phyloP scores from a whole-genome alignment of 495 filamentous ascomycete genomes.

The Podospora sp. region DNA sequence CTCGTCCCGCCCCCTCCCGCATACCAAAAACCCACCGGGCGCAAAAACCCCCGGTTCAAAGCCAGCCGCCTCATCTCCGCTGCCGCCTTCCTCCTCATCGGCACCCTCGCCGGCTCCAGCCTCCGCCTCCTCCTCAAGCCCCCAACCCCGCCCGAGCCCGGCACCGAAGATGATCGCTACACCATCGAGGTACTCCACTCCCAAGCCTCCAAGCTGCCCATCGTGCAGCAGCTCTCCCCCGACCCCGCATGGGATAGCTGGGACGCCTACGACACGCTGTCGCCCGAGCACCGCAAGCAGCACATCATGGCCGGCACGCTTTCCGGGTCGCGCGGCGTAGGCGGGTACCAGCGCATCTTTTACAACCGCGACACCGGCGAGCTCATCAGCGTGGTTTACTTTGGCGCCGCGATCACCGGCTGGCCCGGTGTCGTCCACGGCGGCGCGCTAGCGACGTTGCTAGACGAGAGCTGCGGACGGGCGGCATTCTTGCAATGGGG shows the following conservation, averaged over 20 bases:
- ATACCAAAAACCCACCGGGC: neutral
- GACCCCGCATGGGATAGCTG: slow-evolving; percentile 57
- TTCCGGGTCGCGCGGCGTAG: slow-evolving; percentile 45
- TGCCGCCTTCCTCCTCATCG: slow-evolving; percentile 43
- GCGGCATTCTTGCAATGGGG: slow-evolving; percentile 52
- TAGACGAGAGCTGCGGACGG: slow-evolving; percentile 67
- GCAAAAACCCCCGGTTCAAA: neutral
- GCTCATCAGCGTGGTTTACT: slow-evolving; percentile 57
- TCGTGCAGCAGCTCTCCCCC: slow-evolving; percentile 55
- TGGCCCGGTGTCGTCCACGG: slow-evolving; percentile 82
- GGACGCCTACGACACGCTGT: slow-evolving; percentile 58
- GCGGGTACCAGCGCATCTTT: slow-evolving; percentile 54
- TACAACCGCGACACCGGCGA: slow-evolving; percentile 45
- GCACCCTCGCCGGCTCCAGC: slow-evolving; percentile 37
- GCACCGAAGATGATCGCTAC: slow-evolving; percentile 38
- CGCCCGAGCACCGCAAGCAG: slow-evolving; percentile 39
- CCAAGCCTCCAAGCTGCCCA: slow-evolving; percentile 47
- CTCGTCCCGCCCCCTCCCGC: neutral
- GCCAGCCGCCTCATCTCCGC: slow-evolving; percentile 29
- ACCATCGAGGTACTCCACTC: slow-evolving; percentile 36
- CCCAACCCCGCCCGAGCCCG: slow-evolving; percentile 34
- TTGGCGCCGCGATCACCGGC: slow-evolving; percentile 64
- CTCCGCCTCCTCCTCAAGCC: slow-evolving; percentile 42
- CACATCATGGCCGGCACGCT: slow-evolving; percentile 51
- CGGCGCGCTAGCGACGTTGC: slow-evolving; percentile 68